Evolutionary conservation across 306 rosid genomes (phyloP).

Genomic region (Luffa acutangula): DNA sequence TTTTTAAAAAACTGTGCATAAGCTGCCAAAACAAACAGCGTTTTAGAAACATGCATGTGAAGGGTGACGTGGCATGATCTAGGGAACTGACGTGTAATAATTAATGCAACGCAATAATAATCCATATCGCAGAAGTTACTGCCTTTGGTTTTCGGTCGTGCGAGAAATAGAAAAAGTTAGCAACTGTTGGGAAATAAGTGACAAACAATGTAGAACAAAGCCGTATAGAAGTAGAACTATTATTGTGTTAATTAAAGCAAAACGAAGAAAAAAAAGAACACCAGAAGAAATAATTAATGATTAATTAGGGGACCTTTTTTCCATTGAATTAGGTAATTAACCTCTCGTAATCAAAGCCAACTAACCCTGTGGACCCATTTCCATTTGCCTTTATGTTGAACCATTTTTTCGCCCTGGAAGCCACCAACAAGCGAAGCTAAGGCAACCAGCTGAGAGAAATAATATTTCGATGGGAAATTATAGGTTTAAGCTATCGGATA

Average conservation of each 20-base stretch:
- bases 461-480: conserved; percentile 47
- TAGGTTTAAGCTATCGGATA: conserved; percentile 66
- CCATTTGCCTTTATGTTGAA: background rate
- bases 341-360: background rate
- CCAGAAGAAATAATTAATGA: background rate
- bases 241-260: no score
- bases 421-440: background rate
- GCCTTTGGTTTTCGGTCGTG: background rate
- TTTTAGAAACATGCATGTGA: background rate
- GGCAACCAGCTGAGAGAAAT: background rate
- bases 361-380: background rate
- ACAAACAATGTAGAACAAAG: background rate
- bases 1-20: background rate
- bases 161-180: background rate
- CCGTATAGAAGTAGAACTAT: background rate
- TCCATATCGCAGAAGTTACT: background rate
- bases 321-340: background rate
- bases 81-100: background rate
- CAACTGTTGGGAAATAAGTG: background rate
- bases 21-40: background rate
- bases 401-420: background rate
- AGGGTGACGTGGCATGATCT: background rate
- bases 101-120: background rate
- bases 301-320: background rate
- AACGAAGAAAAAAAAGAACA: background rate